These are phyloP conservation scores for Kazachstania psychrophila DNA, from an alignment of 805 yeast genomes.

Conservation along the genomic window DNA sequence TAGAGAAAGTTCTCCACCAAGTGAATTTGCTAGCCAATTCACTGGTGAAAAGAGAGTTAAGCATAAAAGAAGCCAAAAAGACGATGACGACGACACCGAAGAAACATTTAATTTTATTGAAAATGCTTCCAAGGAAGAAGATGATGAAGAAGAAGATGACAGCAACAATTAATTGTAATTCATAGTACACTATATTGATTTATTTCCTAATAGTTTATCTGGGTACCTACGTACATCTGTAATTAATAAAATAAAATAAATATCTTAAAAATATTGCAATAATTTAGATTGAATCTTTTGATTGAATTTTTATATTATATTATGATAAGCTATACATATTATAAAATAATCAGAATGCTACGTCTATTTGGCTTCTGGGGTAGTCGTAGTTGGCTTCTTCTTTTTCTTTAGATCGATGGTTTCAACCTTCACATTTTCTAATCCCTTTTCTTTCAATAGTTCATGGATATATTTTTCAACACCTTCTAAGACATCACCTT, in stretches of 20 bases:
- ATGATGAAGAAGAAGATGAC: constrained; percentile 12
- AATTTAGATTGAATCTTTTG: no score
- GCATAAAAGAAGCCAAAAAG: constrained; percentile 10
- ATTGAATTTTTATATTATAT: no score
- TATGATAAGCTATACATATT: no score
- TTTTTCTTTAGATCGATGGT: constrained; percentile 73
- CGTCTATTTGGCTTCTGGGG: constrained; percentile 5
- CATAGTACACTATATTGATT: no score
- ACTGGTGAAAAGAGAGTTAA: constrained; percentile 15
- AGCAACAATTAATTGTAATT: no score
- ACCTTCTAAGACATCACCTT: constrained; percentile 92
- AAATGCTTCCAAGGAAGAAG: constrained; percentile 31
- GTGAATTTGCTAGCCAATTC: constrained; percentile 26
- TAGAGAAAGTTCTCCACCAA: constrained; percentile 26
- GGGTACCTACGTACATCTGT: no score
- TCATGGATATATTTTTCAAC: constrained; percentile 68
- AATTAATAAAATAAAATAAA: no score
- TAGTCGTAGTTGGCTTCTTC: constrained; percentile 29
- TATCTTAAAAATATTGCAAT: no score
- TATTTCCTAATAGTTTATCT: no score
- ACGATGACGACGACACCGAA: constrained; percentile 32
- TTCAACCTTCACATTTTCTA: constrained; percentile 81
- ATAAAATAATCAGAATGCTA: no score
- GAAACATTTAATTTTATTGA: constrained; percentile 22
- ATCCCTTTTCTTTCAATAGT: constrained; percentile 70